A percentile compares a stretch with the other conserved stretches of the same genome.
phyloP scores from a whole-genome alignment of 805 yeast species.

The Kodamaea fukazawae region DNA sequence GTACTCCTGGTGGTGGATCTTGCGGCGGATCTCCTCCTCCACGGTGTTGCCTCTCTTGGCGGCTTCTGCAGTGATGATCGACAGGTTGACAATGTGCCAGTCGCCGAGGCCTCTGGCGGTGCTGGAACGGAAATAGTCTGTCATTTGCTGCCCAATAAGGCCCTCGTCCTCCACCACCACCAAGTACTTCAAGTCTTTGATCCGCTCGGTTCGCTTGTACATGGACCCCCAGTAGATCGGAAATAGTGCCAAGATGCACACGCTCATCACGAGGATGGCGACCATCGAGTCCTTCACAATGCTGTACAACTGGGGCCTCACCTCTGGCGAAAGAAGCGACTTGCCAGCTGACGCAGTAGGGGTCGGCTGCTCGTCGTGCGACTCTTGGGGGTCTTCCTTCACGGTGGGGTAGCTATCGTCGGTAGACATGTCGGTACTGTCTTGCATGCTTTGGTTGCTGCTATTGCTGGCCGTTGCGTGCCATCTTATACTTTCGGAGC shows the following conservation, averaged over 20 bases:
- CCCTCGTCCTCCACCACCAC: constrained; percentile 34
- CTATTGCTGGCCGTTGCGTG: no score
- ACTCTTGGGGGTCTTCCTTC: no score
- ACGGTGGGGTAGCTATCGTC: no score
- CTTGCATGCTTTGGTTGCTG: no score
- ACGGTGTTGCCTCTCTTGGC: constrained; percentile 15
- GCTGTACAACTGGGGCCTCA: not conserved
- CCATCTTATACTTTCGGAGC: no score
- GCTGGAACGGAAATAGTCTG: not conserved
- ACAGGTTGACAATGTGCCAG: constrained; percentile 16
- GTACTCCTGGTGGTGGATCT: constrained; percentile 27
- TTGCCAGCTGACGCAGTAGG: no score
- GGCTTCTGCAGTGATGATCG: constrained; percentile 13
- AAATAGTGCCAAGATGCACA: constrained; percentile 28
- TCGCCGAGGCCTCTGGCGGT: constrained; percentile 13
- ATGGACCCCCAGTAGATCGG: constrained; percentile 43
- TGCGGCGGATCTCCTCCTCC: constrained; percentile 17
- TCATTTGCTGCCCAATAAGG: not conserved
- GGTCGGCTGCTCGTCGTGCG: no score
- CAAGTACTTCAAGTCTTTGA: constrained; percentile 33
- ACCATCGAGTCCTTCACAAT: constrained; percentile 13
- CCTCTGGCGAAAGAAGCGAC: not conserved
- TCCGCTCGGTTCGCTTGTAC: constrained; percentile 27
- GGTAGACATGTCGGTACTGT: no score
- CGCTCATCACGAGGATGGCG: constrained; percentile 20